A percentile compares a stretch with the other conserved stretches of the same genome.
phyloP scores from a whole-genome alignment of 768 basidiomycete genomes.

The Leucogyrophana mollusca region DNA sequence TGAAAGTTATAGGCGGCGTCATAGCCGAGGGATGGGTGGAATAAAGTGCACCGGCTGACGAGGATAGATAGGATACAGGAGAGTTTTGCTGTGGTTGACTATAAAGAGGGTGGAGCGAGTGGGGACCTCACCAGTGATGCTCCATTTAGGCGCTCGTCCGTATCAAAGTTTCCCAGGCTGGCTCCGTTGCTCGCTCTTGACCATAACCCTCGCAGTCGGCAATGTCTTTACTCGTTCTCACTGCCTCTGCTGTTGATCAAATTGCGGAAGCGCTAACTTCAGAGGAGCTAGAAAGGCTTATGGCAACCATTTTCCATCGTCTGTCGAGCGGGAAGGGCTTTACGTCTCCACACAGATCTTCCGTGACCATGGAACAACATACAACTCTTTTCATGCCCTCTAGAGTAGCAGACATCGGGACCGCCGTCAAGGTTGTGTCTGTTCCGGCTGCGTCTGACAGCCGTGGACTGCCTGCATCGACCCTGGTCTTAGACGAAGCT shows the following conservation, averaged over 20 bases:
- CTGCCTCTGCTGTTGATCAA: constrained; percentile 53
- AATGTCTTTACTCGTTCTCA: constrained; percentile 59
- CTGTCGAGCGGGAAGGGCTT: constrained; percentile 34
- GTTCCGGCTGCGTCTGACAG: constrained; percentile 50
- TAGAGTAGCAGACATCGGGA: constrained; percentile 49
- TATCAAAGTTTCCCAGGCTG: background rate
- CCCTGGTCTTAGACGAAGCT: constrained; percentile 69
- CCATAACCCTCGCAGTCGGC: background rate
- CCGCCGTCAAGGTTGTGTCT: constrained; percentile 79
- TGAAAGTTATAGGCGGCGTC: no score
- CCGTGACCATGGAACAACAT: constrained; percentile 52
- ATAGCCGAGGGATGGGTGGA: no score
- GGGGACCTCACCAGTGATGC: constrained; percentile 5
- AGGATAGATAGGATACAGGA: no score
- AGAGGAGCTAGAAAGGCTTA: constrained; percentile 48
- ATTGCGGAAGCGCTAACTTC: constrained; percentile 47
- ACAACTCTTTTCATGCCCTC: constrained; percentile 85
- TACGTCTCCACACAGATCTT: constrained; percentile 55
- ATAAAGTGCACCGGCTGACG: no score
- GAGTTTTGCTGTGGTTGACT: no score
- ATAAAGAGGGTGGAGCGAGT: background rate
- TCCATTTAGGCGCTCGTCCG: background rate
- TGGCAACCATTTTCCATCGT: constrained; percentile 55
- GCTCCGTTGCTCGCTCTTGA: background rate
- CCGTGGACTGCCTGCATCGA: constrained; percentile 73